These are phyloP conservation scores for Cyberlindnera mycetangii DNA, from an alignment of 805 yeast genomes.

Conservation along the genomic window DNA sequence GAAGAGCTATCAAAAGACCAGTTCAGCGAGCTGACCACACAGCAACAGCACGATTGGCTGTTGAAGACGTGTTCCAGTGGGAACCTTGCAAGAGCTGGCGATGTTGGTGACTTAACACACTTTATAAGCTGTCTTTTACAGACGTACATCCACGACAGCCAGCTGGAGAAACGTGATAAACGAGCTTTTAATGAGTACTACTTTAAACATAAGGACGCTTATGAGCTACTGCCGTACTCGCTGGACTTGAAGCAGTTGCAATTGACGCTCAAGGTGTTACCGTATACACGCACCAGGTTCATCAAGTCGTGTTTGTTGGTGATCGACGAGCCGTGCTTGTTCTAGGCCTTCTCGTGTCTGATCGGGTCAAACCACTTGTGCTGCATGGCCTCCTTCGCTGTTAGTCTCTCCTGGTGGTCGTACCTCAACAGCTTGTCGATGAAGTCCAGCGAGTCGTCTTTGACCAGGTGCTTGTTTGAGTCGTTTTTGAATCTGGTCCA, in stretches of 20 bases:
- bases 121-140: slow-evolving; percentile 3
- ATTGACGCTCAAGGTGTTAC: neutral
- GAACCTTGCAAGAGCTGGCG: too few species aligned
- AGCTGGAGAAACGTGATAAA: slow-evolving; percentile 2
- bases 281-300: slow-evolving; percentile 3
- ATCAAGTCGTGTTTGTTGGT: slow-evolving; percentile 12
- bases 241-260: neutral
- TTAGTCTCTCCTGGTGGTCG: slow-evolving; percentile 84
- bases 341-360: slow-evolving; percentile 18
- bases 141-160: slow-evolving; percentile 5
- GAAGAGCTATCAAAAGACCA: neutral
- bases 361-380: slow-evolving; percentile 59
- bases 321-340: slow-evolving; percentile 6
- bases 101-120: neutral
- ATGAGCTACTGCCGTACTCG: neutral
- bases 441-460: slow-evolving; percentile 61
- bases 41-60: neutral
- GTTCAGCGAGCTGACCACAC: too few species aligned
- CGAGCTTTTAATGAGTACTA: slow-evolving; percentile 10
- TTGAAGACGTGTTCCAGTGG: neutral
- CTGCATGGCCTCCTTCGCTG: slow-evolving; percentile 84
- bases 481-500: slow-evolving; percentile 63
- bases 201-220: slow-evolving; percentile 4
- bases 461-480: slow-evolving; percentile 48
- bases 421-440: slow-evolving; percentile 71